Percentiles rank a stretch among this genome's conserved stretches.
Conservation (phyloP, 805 yeast genomes). For the Saturnispora besseyi region DNA sequence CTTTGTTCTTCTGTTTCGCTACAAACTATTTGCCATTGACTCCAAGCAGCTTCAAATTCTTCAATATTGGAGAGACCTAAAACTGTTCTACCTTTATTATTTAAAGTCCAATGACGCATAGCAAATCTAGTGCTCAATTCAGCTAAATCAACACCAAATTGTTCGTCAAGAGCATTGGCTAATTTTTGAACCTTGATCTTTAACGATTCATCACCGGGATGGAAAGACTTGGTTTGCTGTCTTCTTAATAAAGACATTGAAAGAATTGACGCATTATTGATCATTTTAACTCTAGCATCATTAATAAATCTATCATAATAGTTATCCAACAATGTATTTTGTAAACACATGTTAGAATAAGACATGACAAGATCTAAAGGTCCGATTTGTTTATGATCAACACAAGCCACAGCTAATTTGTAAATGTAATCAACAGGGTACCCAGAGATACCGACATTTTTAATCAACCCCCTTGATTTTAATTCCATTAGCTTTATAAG, state of each 20-base stretch:
- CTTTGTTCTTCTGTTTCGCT: slow-evolving; percentile 26
- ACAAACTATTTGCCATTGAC: slow-evolving; percentile 43
- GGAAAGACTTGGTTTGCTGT: slow-evolving; percentile 61
- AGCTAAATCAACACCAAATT: slow-evolving; percentile 56
- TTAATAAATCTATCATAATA: slow-evolving; percentile 40
- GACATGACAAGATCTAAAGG: slow-evolving; percentile 68
- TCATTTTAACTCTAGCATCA: slow-evolving; percentile 45
- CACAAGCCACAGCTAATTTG: slow-evolving; percentile 37
- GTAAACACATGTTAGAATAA: slow-evolving; percentile 76
- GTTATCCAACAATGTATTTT: slow-evolving; percentile 48
- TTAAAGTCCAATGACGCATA: slow-evolving; percentile 43
- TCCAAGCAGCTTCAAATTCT: slow-evolving; percentile 58
- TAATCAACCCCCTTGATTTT: slow-evolving; percentile 54
- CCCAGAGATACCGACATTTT: slow-evolving; percentile 72
- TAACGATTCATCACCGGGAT: slow-evolving; percentile 63
- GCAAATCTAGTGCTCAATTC: slow-evolving; percentile 77
- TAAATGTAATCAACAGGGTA: slow-evolving; percentile 70
- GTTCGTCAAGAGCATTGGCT: slow-evolving; percentile 29
- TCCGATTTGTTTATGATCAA: slow-evolving; percentile 37
- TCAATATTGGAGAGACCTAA: slow-evolving; percentile 61
- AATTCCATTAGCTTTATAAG: slow-evolving; percentile 48
- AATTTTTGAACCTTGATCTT: slow-evolving; percentile 42
- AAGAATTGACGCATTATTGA: slow-evolving; percentile 79
- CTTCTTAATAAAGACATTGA: slow-evolving; percentile 80
- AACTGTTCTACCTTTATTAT: slow-evolving; percentile 50